These are phyloP conservation scores for Pythium volutum DNA, from an alignment of 352 stramenopile genomes.

Conservation along the genomic window DNA sequence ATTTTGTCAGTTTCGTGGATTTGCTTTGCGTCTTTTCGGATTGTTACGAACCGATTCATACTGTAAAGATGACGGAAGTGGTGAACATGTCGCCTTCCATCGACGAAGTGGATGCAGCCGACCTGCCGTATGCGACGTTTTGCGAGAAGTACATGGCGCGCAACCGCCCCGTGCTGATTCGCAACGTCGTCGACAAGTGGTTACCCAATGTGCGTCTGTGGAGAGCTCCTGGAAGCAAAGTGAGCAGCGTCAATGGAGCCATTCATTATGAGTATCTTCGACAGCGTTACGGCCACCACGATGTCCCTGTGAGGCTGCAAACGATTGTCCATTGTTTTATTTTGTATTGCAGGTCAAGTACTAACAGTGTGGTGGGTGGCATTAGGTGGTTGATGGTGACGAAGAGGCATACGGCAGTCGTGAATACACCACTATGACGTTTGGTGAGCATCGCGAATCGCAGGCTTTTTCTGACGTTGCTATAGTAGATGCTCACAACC, in stretches of 20 bases:
- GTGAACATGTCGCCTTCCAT: slow-evolving; percentile 28
- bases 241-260: not conserved
- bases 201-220: slow-evolving; percentile 25
- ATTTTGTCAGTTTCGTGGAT: not conserved
- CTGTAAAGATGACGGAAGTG: not conserved
- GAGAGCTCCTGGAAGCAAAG: slow-evolving; percentile 1
- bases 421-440: slow-evolving; percentile 50
- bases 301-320: slow-evolving; percentile 43
- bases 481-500: not conserved
- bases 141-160: slow-evolving; percentile 64
- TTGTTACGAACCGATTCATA: not conserved
- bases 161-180: slow-evolving; percentile 70
- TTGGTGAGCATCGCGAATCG: slow-evolving; percentile 35
- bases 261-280: slow-evolving; percentile 49
- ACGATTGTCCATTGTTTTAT: not conserved
- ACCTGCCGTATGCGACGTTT: slow-evolving; percentile 67
- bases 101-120: slow-evolving; percentile 50
- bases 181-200: slow-evolving; percentile 46
- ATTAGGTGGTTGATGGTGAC: slow-evolving; percentile 49
- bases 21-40: not conserved
- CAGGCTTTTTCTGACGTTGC: not conserved
- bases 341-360: not conserved
- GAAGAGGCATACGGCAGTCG: slow-evolving; percentile 60
- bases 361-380: not conserved
- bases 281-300: slow-evolving; percentile 40